These are phyloP conservation scores for Citrus hindsii DNA, from an alignment of 345 rosid species.

Conservation along the genomic window DNA sequence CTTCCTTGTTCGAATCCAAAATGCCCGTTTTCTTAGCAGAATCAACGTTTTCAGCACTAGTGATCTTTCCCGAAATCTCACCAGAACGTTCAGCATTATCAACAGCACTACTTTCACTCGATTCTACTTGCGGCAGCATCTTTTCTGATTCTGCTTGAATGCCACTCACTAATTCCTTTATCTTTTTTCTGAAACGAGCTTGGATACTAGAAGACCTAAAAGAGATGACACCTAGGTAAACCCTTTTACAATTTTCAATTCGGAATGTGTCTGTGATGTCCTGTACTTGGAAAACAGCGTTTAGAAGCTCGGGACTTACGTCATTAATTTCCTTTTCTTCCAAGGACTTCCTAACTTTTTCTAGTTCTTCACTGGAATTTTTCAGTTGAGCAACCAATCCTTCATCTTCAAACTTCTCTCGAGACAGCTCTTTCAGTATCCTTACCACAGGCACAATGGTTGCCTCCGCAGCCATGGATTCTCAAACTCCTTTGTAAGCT, in stretches of 20 bases:
- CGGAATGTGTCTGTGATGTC: not conserved
- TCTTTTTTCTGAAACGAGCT: not conserved
- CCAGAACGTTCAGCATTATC: too few relatives aligned
- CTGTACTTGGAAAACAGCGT: not conserved
- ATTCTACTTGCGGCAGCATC: not conserved
- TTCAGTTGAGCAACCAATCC: not conserved
- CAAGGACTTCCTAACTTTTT: too few relatives aligned
- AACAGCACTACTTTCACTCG: too few relatives aligned
- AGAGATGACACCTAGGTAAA: not conserved
- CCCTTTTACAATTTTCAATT: not conserved
- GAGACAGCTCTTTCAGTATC: not conserved
- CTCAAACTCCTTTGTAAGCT: not conserved
- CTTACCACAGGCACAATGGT: not conserved
- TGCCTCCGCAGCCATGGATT: conserved; percentile 1
- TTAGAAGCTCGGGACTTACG: not conserved
- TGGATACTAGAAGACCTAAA: not conserved
- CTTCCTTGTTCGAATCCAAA: not conserved
- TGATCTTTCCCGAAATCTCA: too few relatives aligned
- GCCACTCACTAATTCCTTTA: not conserved
- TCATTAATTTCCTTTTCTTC: not conserved
- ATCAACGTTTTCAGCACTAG: not conserved
- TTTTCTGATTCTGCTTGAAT: not conserved
- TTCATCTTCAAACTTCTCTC: not conserved
- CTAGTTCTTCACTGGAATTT: accelerated
- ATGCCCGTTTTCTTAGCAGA: not conserved